Evolutionary conservation across 2,329 filamentous ascomycete species (phyloP).

Genomic region (Scytalidium lignicola): DNA sequence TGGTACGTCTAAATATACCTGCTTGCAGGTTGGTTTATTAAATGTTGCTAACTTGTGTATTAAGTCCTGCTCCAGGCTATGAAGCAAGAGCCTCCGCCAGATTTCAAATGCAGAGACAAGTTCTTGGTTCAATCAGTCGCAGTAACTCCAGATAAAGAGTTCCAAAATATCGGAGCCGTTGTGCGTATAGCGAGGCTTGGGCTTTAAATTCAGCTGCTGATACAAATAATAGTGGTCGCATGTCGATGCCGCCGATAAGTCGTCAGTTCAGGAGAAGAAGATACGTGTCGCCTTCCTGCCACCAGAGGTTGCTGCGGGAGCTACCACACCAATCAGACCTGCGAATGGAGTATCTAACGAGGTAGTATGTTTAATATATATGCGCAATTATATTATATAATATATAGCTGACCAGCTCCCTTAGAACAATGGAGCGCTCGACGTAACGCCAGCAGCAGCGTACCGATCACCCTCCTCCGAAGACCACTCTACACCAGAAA

Average conservation of each 20-base stretch:
- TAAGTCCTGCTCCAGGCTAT: constrained; percentile 92
- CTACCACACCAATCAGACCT: constrained; percentile 1
- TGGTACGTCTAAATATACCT: constrained; percentile 49
- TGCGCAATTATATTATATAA: not conserved
- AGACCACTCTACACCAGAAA: constrained; percentile 26
- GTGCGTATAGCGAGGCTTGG: constrained; percentile 44
- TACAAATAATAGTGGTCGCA: constrained; percentile 52
- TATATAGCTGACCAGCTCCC: not conserved
- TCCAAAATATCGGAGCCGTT: constrained; percentile 72
- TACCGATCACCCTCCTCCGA: constrained; percentile 51
- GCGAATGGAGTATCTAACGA: constrained; percentile 19
- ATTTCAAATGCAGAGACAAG: constrained; percentile 93
- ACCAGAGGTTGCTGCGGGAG: constrained; percentile 40
- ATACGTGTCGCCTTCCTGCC: constrained; percentile 86
- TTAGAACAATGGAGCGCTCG: constrained; percentile 16
- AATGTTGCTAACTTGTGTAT: not conserved
- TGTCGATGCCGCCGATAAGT: constrained; percentile 70
- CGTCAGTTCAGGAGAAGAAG: constrained; percentile 83
- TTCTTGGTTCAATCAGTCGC: constrained; percentile 92
- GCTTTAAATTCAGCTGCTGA: constrained; percentile 6
- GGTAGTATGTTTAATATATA: constrained; percentile 12
- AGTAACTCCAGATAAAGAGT: constrained; percentile 79
- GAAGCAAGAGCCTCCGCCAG: constrained; percentile 85
- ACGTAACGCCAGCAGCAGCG: constrained; percentile 38
- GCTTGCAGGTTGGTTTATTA: not conserved